These are phyloP conservation scores for Leptographium galeiforme DNA, from an alignment of 2,329 filamentous ascomycete genomes.

Conservation along the genomic window DNA sequence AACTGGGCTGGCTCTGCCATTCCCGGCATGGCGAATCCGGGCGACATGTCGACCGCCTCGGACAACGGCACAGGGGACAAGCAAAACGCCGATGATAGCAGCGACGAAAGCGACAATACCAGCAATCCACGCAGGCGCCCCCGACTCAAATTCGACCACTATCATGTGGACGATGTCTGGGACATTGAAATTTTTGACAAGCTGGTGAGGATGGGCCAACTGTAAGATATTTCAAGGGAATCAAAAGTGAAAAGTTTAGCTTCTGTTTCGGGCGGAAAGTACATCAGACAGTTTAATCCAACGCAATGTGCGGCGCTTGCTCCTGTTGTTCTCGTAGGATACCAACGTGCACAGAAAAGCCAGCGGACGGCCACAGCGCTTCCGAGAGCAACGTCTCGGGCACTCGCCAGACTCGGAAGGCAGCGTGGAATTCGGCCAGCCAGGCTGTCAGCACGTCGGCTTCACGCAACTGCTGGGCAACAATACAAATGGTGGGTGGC, in stretches of 20 bases:
- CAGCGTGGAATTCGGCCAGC: constrained; percentile 51
- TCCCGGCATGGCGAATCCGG: constrained; percentile 12
- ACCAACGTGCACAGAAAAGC: constrained; percentile 75
- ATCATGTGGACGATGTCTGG: constrained; percentile 29
- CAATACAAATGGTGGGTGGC: constrained; percentile 55
- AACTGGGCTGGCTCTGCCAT: constrained; percentile 5
- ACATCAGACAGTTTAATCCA: too few relatives aligned
- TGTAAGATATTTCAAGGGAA: constrained; percentile 17
- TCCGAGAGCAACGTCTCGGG: constrained; percentile 47
- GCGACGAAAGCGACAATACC: constrained; percentile 9
- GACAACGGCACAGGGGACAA: constrained; percentile 13
- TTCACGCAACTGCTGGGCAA: constrained; percentile 81
- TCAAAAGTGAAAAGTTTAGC: too few relatives aligned
- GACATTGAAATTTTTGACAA: constrained; percentile 46
- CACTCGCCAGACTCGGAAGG: constrained; percentile 66
- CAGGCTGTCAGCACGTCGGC: constrained; percentile 76
- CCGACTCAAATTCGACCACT: constrained; percentile 25
- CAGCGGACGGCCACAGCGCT: constrained; percentile 48
- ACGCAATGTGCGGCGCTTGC: not conserved
- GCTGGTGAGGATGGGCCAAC: constrained; percentile 31
- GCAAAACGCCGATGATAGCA: constrained; percentile 3
- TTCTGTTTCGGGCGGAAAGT: too few relatives aligned
- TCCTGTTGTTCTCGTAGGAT: constrained; percentile 28
- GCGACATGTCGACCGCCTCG: not conserved
- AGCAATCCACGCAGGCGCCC: constrained; percentile 6